phyloP scores from a whole-genome alignment of 169 alveolate species.

The Plasmodium inui region DNA sequence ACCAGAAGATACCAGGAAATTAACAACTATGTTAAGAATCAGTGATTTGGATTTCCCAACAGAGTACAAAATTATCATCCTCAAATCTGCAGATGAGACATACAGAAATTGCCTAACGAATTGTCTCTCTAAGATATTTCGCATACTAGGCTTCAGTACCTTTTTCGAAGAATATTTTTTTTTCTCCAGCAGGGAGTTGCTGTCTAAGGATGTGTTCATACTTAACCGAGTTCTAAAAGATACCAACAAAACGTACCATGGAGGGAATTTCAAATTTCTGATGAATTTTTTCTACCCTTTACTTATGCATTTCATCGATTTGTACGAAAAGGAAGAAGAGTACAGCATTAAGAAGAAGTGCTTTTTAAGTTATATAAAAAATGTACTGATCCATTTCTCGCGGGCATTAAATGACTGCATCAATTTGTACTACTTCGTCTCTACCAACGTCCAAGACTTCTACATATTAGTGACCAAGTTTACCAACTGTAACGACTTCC shows the following conservation, averaged over 20 bases:
- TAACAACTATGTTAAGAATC: slow-evolving; percentile 17
- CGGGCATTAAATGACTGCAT: slow-evolving; percentile 64
- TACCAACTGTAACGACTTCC: slow-evolving; percentile 26
- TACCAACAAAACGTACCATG: slow-evolving; percentile 31
- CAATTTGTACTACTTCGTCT: slow-evolving; percentile 63
- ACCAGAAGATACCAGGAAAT: not conserved
- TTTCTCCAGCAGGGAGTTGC: slow-evolving; percentile 43
- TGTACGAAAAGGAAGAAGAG: slow-evolving; percentile 62
- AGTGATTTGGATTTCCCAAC: slow-evolving; percentile 43
- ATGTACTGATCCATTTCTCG: slow-evolving; percentile 41
- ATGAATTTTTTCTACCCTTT: slow-evolving; percentile 75
- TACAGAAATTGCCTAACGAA: slow-evolving; percentile 25
- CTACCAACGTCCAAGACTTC: slow-evolving; percentile 62
- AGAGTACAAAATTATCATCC: slow-evolving; percentile 19
- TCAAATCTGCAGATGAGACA: slow-evolving; percentile 5
- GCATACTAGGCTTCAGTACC: slow-evolving; percentile 42
- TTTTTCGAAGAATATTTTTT: slow-evolving; percentile 64
- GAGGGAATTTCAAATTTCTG: slow-evolving; percentile 68
- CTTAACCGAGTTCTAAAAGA: slow-evolving; percentile 50
- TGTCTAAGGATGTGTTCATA: slow-evolving; percentile 51
- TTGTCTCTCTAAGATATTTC: slow-evolving; percentile 26
- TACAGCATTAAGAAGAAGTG: slow-evolving; percentile 29
- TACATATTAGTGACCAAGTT: slow-evolving; percentile 58
- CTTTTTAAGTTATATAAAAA: slow-evolving; percentile 47
- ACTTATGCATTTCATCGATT: slow-evolving; percentile 56